Evolutionary conservation across 2,329 filamentous ascomycete species (phyloP), one percentile per base, ranked within the genome.

Genomic region (Beauveria australis): DNA sequence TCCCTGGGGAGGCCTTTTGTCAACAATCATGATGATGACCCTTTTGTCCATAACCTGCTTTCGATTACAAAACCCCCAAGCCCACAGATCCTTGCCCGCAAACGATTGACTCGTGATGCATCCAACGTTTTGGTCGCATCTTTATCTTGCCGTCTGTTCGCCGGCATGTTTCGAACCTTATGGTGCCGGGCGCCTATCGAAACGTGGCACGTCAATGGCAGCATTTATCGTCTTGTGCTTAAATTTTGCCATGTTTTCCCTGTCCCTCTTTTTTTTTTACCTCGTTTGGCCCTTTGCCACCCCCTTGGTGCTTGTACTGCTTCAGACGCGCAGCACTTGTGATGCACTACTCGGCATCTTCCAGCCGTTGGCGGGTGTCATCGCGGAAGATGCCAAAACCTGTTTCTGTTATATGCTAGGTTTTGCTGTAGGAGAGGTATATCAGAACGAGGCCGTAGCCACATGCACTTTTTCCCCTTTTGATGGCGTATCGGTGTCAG

Each of bases 321-420:
- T 43, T 58, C 55, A 58, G 33, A 24, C 46, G 19, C 28, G 33
- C 44, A 14, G 30, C 30, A 37, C 33, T 12, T 51, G 33, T 58
- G 55, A 44, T 51, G 48, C 40, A 46, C 56, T 26, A 44, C 48
- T 59, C 56, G 56, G 56, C 56, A 59, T 53, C 56, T 59, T 22
- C 22, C 47, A 59, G 48, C 56, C 56, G 56, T 59, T 53, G 56
- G 55, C 51, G 55, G 55, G 55, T 58, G 55, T 9, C 46, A 58
- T 51, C 26, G 14, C 24, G 47, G 47, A 41, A 41, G 24, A 44
- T 18, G 33, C 33, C 8, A 51, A 41, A 22, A 48, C 7, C 40
- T 22, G 9, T 40, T 26, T 26, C 22, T 40, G 28, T 26, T 56
- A 24, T 22, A 43, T 47, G 37, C 28, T 46, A 26, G 53, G 41